Evolutionary conservation across 1,139 yeast species (phyloP).

Genomic region (Scheffersomyces segobiensis): DNA sequence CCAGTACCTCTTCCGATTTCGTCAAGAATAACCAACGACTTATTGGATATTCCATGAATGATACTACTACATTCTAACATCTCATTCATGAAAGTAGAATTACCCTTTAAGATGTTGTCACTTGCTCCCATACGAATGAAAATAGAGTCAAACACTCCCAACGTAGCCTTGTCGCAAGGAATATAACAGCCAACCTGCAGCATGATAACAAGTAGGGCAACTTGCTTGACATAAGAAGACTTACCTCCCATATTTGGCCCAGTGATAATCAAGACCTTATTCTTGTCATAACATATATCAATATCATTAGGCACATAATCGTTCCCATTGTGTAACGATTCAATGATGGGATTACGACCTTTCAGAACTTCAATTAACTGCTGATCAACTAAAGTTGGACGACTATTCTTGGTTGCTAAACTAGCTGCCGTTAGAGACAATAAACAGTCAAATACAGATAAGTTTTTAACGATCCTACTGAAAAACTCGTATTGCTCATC

Average conservation of each 20-base stretch:
- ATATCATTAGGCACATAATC: conserved; percentile 74
- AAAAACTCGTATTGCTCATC: conserved; percentile 53
- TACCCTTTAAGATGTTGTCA: conserved; percentile 66
- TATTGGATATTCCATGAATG: conserved; percentile 41
- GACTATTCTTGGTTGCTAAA: conserved; percentile 39
- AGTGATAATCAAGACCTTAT: conserved; percentile 62
- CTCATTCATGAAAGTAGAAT: conserved; percentile 78
- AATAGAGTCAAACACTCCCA: conserved; percentile 63
- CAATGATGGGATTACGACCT: conserved; percentile 83
- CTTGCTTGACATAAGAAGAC: conserved; percentile 65
- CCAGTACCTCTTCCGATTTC: conserved; percentile 84
- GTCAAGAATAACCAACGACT: conserved; percentile 60
- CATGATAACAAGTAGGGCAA: conserved; percentile 58
- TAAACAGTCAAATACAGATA: conserved; percentile 74
- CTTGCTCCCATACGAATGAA: conserved; percentile 70
- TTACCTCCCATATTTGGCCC: conserved; percentile 84
- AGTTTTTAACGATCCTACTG: conserved; percentile 46
- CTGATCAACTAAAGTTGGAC: conserved; percentile 56
- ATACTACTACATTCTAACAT: conserved; percentile 65
- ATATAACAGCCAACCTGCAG: conserved; percentile 51
- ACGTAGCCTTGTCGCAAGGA: conserved; percentile 42
- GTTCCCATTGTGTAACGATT: conserved; percentile 40
- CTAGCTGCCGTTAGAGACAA: conserved; percentile 69
- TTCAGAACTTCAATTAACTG: conserved; percentile 54
- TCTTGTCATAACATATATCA: conserved; percentile 40